Evolutionary conservation across 148 eudicot species (phyloP).

Genomic region (Cornus kousa): DNA sequence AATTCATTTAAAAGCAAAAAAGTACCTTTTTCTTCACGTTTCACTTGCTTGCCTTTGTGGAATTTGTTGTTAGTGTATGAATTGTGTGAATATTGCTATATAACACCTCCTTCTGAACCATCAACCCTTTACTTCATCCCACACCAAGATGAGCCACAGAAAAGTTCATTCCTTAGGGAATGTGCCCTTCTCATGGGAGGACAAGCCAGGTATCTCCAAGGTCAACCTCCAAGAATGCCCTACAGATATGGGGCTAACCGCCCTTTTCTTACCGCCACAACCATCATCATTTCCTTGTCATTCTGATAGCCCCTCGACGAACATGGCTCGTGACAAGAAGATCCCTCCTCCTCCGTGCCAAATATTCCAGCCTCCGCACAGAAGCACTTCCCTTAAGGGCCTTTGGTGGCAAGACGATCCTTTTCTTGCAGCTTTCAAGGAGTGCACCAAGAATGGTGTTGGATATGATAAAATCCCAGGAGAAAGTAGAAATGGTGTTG

Average conservation of each 20-base stretch:
- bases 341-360: constrained; percentile 32
- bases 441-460: constrained; percentile 17
- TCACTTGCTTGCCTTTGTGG: constrained; percentile 1
- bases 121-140: background rate
- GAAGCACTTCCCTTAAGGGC: constrained; percentile 15
- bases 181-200: constrained; percentile 50
- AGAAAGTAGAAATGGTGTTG: constrained; percentile 1
- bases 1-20: background rate
- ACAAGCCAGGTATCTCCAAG: constrained; percentile 33
- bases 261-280: background rate
- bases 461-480: background rate
- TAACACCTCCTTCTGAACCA: background rate
- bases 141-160: constrained; percentile 27
- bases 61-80: background rate
- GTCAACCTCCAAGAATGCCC: background rate
- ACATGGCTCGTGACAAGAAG: background rate
- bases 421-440: constrained; percentile 33
- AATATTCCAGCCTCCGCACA: background rate
- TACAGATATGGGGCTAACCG: background rate
- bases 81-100: no score
- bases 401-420: constrained; percentile 26
- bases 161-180: constrained; percentile 19
- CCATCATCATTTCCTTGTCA: background rate
- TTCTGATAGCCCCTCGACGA: background rate
- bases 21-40: constrained; percentile 1